Conservation (phyloP, 768 basidiomycete genomes). For the Pulveroboletus ravenelii region DNA sequence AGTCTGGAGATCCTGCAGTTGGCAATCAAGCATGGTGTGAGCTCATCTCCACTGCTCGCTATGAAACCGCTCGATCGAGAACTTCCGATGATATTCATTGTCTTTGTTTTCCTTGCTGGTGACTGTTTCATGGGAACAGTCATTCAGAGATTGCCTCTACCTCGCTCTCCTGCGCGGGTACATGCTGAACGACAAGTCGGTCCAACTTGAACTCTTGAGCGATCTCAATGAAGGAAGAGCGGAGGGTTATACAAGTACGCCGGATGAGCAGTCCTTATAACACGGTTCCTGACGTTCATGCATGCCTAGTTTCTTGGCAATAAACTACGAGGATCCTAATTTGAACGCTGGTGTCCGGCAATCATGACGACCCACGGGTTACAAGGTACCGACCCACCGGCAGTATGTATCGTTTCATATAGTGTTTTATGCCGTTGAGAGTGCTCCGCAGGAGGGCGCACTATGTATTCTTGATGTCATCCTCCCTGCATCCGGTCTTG, state of each 20-base stretch:
- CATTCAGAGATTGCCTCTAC: slow-evolving; percentile 86
- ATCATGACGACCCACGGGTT: slow-evolving; percentile 84
- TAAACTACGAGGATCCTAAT: slow-evolving; percentile 97
- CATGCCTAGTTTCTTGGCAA: slow-evolving; percentile 76
- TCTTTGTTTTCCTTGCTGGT: slow-evolving; percentile 86
- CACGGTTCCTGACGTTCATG: neutral
- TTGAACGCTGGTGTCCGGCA: slow-evolving; percentile 92
- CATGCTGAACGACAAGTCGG: slow-evolving; percentile 80
- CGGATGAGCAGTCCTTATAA: neutral
- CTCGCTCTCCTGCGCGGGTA: slow-evolving; percentile 85
- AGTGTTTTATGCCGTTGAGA: neutral
- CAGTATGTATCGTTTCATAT: slow-evolving; percentile 45
- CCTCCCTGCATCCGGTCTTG: slow-evolving; percentile 85
- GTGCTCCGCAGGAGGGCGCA: slow-evolving; percentile 74
- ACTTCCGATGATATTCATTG: neutral
- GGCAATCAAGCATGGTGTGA: slow-evolving; percentile 81
- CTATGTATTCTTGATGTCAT: slow-evolving; percentile 86
- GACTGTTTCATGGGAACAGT: slow-evolving; percentile 99
- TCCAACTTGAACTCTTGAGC: slow-evolving; percentile 88
- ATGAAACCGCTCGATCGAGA: neutral
- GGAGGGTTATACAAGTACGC: slow-evolving; percentile 69
- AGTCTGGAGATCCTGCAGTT: slow-evolving; percentile 92
- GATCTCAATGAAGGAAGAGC: slow-evolving; percentile 93
- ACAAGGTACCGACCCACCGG: slow-evolving; percentile 90
- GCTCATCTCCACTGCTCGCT: slow-evolving; percentile 30